Percentiles rank a stretch among this genome's conserved stretches.
Conservation (phyloP, 2,329 filamentous ascomycete genomes). For the Trichothecium sympodiale region DNA sequence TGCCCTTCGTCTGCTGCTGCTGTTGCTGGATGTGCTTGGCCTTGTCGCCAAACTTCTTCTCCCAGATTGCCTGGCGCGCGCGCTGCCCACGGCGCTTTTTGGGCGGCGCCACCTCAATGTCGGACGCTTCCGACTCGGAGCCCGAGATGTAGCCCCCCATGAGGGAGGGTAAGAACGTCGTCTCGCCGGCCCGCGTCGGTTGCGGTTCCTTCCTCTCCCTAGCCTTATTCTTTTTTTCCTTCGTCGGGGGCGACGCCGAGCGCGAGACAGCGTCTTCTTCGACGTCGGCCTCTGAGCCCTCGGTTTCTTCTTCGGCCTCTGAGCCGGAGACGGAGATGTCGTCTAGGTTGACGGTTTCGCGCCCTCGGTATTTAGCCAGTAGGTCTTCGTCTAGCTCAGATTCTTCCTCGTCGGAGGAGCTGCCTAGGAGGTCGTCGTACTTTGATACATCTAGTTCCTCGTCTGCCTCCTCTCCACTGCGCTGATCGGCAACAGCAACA, state of each 20-base stretch:
- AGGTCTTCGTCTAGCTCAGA: constrained; percentile 15
- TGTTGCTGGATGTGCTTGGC: constrained; percentile 53
- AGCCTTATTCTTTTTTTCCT: constrained; percentile 11
- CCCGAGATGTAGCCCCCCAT: constrained; percentile 74
- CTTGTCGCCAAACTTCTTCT: constrained; percentile 64
- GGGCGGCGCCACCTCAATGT: constrained; percentile 48
- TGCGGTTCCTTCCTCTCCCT: constrained; percentile 3
- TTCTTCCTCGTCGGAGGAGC: constrained; percentile 32
- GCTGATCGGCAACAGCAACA: background rate
- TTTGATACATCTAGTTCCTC: constrained; percentile 19
- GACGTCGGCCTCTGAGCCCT: constrained; percentile 13
- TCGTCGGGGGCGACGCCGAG: constrained; percentile 19
- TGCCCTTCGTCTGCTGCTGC: constrained; percentile 22
- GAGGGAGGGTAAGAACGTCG: constrained; percentile 63
- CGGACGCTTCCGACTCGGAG: constrained; percentile 58
- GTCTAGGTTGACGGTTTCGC: constrained; percentile 24
- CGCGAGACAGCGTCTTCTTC: constrained; percentile 15
- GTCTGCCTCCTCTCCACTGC: constrained; percentile 10
- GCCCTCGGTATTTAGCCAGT: constrained; percentile 14
- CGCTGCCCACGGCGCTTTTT: constrained; percentile 72
- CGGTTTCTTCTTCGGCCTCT: constrained; percentile 1
- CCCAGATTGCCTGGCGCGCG: constrained; percentile 67
- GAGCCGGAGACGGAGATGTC: constrained; percentile 25
- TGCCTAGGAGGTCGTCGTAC: constrained; percentile 33
- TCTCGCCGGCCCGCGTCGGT: constrained; percentile 19